phyloP scores from a whole-genome alignment of 139 green algal genomes.

The Micractinium conductrix region DNA sequence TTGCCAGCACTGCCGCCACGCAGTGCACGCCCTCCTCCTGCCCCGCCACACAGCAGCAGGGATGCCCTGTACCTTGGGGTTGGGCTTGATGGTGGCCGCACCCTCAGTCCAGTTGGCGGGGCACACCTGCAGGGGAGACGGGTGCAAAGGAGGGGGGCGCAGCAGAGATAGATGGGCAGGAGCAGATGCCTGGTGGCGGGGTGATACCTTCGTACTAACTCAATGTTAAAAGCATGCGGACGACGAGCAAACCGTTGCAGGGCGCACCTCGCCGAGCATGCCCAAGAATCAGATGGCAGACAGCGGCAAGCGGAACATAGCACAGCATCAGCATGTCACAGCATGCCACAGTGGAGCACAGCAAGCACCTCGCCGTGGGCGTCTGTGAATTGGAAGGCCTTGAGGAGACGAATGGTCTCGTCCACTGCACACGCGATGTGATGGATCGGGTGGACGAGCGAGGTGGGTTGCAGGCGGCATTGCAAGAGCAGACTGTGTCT shows the following conservation, averaged over 20 bases:
- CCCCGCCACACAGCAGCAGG: too few species aligned
- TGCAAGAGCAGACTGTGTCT: neutral
- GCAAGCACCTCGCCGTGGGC: conserved; percentile 73
- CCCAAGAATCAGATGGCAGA: too few species aligned
- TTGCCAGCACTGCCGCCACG: too few species aligned
- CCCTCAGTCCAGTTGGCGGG: conserved; percentile 85
- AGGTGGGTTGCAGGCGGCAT: neutral
- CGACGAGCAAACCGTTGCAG: neutral
- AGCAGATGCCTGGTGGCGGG: neutral
- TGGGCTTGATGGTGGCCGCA: conserved; percentile 81
- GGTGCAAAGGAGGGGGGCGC: neutral
- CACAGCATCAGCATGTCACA: neutral
- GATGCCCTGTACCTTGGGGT: conserved; percentile 59
- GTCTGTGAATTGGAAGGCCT: conserved; percentile 75
- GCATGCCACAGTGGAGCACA: neutral
- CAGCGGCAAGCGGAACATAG: too few species aligned
- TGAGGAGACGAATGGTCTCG: conserved; percentile 60
- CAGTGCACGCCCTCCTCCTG: too few species aligned
- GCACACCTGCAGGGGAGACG: conserved; percentile 62
- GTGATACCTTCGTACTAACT: too few species aligned
- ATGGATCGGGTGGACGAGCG: neutral
- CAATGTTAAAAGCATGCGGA: neutral
- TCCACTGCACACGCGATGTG: conserved; percentile 47
- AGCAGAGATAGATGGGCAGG: neutral
- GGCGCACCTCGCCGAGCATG: too few species aligned